phyloP scores from a whole-genome alignment of 1,139 yeast genomes.

The Lodderomyces margitis region DNA sequence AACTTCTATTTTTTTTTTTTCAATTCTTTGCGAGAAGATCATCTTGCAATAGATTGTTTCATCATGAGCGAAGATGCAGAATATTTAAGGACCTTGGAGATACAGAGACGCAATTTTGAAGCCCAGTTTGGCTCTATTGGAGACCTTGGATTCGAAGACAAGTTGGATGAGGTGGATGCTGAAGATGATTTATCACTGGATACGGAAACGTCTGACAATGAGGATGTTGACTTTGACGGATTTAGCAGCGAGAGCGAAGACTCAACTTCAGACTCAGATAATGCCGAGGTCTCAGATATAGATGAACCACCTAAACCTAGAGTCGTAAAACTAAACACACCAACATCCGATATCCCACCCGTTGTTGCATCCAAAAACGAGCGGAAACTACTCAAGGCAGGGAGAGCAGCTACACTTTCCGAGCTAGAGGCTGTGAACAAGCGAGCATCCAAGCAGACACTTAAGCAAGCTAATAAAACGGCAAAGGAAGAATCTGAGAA shows the following conservation, averaged over 20 bases:
- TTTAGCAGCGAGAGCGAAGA: conserved; percentile 14
- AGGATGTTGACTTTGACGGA: conserved; percentile 10
- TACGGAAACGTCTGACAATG: conserved; percentile 15
- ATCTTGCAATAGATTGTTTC: conserved; percentile 1
- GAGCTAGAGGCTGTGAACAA: conserved; percentile 32
- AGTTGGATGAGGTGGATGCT: conserved; percentile 28
- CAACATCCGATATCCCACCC: conserved; percentile 16
- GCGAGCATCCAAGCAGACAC: conserved; percentile 23
- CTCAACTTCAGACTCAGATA: conserved; percentile 11
- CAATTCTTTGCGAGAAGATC: conserved; percentile 10
- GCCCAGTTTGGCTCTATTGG: conserved; percentile 68
- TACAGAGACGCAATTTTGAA: conserved; percentile 62
- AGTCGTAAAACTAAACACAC: conserved; percentile 31
- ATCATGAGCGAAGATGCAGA: conserved; percentile 37
- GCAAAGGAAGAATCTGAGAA: conserved; percentile 47
- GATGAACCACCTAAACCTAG: conserved; percentile 35
- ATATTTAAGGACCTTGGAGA: conserved; percentile 48
- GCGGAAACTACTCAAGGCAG: conserved; percentile 33
- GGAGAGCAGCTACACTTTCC: conserved; percentile 41
- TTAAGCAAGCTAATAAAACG: conserved; percentile 26
- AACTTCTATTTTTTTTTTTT: conserved; percentile 7
- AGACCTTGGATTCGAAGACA: conserved; percentile 58
- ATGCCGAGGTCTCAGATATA: conserved; percentile 15
- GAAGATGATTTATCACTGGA: conserved; percentile 9
- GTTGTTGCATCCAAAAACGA: conserved; percentile 27